Evolutionary conservation across 805 yeast genomes (phyloP).

Genomic region (Saccharomycopsis fodiens): DNA sequence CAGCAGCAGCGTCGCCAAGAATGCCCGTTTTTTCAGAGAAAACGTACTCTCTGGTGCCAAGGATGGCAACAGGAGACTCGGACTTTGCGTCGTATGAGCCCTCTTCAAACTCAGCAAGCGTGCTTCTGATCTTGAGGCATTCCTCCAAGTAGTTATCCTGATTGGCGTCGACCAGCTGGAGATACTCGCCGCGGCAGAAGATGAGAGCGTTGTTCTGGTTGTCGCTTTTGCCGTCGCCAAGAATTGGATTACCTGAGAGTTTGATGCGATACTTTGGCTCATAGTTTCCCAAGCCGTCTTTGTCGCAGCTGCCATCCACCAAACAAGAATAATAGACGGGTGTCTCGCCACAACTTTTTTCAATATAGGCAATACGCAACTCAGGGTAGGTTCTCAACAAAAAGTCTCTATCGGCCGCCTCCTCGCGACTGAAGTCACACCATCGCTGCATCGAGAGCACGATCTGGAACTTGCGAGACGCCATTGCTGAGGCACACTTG

Average conservation of each 20-base stretch:
- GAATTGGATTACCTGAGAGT: conserved; percentile 72
- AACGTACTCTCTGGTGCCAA: conserved; percentile 78
- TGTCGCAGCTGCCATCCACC: conserved; percentile 64
- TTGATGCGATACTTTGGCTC: conserved; percentile 56
- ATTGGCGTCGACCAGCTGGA: conserved; percentile 76
- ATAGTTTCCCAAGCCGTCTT: conserved; percentile 49
- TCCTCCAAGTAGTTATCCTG: conserved; percentile 80
- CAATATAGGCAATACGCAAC: conserved; percentile 55
- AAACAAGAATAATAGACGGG: conserved; percentile 48
- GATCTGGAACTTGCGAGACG: conserved; percentile 54
- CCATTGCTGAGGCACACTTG: conserved; percentile 36
- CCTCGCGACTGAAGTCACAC: conserved; percentile 45
- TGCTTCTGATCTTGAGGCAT: conserved; percentile 68
- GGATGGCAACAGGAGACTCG: conserved; percentile 64
- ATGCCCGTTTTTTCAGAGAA: conserved; percentile 79
- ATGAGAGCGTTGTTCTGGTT: conserved; percentile 73
- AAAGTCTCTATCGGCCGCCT: conserved; percentile 50
- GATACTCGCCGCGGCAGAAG: conserved; percentile 73
- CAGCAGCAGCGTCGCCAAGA: conserved; percentile 81
- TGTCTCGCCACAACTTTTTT: conserved; percentile 40
- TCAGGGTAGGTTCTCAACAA: conserved; percentile 61
- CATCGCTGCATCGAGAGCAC: conserved; percentile 61
- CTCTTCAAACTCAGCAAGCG: conserved; percentile 73
- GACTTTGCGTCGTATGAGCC: conserved; percentile 19
- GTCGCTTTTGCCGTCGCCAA: conserved; percentile 82